phyloP scores from a whole-genome alignment of 768 basidiomycete genomes.

The Nidularia pulvinata region DNA sequence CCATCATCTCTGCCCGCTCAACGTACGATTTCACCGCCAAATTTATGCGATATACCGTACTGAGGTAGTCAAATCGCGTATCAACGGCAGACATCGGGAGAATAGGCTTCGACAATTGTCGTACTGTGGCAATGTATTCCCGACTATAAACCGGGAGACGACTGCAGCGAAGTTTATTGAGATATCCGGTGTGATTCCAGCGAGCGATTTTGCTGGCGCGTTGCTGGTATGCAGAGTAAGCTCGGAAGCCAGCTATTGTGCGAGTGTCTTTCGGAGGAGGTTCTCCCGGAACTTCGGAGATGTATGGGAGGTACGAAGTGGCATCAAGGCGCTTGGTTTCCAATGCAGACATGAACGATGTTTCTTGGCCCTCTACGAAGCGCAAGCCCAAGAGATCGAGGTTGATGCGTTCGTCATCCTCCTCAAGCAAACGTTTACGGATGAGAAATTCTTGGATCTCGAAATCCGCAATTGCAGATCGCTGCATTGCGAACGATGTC shows the following conservation, averaged over 20 bases:
- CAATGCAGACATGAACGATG: conserved; percentile 49
- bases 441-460: conserved; percentile 89
- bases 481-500: conserved; percentile 74
- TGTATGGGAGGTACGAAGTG: conserved; percentile 50
- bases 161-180: conserved; percentile 75
- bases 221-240: conserved; percentile 47
- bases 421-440: conserved; percentile 67
- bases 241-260: conserved; percentile 71
- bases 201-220: conserved; percentile 52
- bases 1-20: conserved; percentile 55
- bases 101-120: conserved; percentile 41
- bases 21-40: conserved; percentile 63
- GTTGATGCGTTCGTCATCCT: conserved; percentile 51
- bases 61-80: conserved; percentile 33
- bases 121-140: conserved; percentile 41
- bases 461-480: conserved; percentile 76
- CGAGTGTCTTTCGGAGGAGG: conserved; percentile 75
- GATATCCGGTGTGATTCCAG: conserved; percentile 70
- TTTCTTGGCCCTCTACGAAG: conserved; percentile 57
- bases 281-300: conserved; percentile 54
- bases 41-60: conserved; percentile 38
- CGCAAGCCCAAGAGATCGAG: conserved; percentile 65
- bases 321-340: conserved; percentile 61
- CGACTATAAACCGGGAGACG: conserved; percentile 40
- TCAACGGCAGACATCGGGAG: conserved; percentile 49